phyloP scores from a whole-genome alignment of 192 early-diverging fungal genomes.

The Lunasporangiospora selenospora region DNA sequence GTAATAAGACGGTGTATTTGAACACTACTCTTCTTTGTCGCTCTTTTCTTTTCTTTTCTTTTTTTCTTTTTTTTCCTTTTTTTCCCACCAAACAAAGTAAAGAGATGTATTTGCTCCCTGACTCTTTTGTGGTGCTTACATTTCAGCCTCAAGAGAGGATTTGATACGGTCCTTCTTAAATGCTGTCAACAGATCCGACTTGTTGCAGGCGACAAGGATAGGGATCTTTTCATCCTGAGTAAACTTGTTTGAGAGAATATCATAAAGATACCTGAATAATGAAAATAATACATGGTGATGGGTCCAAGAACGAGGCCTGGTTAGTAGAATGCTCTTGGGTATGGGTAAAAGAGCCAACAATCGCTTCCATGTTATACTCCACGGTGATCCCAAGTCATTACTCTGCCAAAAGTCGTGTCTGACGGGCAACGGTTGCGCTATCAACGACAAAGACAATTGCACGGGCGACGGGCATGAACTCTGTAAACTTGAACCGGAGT shows the following conservation, averaged over 20 bases:
- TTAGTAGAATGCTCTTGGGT: too few species aligned
- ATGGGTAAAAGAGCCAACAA: too few species aligned
- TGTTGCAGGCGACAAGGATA: conserved; percentile 84
- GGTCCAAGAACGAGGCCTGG: too few species aligned
- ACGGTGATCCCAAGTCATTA: conserved; percentile 23
- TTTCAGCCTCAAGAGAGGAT: conserved; percentile 74
- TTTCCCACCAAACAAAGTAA: conserved; percentile 22
- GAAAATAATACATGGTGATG: neutral
- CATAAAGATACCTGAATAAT: conserved; percentile 74
- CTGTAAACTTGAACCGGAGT: conserved; percentile 73
- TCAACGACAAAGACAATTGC: conserved; percentile 85
- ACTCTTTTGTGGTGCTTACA: too few species aligned
- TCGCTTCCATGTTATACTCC: too few species aligned
- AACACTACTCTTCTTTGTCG: too few species aligned
- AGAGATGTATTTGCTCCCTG: conserved; percentile 26
- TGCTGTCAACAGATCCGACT: conserved; percentile 77
- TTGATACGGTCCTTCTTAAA: conserved; percentile 71
- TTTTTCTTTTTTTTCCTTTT: conserved; percentile 30
- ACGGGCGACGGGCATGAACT: conserved; percentile 71
- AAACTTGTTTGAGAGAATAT: conserved; percentile 72
- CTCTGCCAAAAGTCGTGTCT: conserved; percentile 72
- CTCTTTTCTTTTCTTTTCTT: too few species aligned
- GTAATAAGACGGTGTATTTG: neutral
- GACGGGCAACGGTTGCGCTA: conserved; percentile 60
- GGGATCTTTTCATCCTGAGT: conserved; percentile 65